Evolutionary conservation across 2,329 filamentous ascomycete species (phyloP).

Genomic region (Aphanoascus verrucosus): DNA sequence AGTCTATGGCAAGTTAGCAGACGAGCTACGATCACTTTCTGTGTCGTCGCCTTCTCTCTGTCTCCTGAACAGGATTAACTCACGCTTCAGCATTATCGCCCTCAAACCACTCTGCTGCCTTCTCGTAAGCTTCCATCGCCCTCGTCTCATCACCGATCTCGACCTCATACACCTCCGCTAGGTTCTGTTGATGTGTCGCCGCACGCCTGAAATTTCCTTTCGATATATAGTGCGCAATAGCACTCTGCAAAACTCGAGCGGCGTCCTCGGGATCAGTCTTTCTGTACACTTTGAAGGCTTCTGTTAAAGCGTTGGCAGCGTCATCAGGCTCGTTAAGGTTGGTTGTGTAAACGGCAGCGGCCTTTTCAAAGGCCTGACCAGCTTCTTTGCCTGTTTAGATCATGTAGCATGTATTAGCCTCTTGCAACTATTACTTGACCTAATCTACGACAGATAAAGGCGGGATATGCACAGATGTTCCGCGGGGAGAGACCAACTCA

Average conservation of each 20-base stretch:
- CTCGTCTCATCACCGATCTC: constrained; percentile 67
- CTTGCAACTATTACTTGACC: not conserved
- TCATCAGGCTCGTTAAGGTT: constrained; percentile 87
- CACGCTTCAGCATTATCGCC: constrained; percentile 74
- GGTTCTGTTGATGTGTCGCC: constrained; percentile 78
- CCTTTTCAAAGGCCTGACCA: constrained; percentile 74
- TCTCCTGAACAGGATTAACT: constrained; percentile 26
- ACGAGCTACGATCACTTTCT: not conserved
- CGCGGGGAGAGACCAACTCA: constrained; percentile 46
- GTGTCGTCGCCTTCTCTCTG: not conserved
- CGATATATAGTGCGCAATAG: constrained; percentile 74
- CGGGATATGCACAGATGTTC: not conserved
- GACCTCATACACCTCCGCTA: constrained; percentile 76
- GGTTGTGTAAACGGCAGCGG: constrained; percentile 66
- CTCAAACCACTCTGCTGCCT: constrained; percentile 81
- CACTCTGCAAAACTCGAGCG: constrained; percentile 64
- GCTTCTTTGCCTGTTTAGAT: constrained; percentile 60
- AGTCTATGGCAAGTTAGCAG: constrained; percentile 43
- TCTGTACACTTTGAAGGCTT: constrained; percentile 91
- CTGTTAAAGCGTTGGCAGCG: constrained; percentile 73
- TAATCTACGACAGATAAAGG: not conserved
- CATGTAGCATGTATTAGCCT: not conserved
- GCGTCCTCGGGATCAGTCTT: constrained; percentile 77
- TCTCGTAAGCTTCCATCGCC: constrained; percentile 73
- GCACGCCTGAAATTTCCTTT: constrained; percentile 88